These are phyloP conservation scores for Hemerocallis citrina DNA, from an alignment of 106 monocot genomes.

Conservation along the genomic window DNA sequence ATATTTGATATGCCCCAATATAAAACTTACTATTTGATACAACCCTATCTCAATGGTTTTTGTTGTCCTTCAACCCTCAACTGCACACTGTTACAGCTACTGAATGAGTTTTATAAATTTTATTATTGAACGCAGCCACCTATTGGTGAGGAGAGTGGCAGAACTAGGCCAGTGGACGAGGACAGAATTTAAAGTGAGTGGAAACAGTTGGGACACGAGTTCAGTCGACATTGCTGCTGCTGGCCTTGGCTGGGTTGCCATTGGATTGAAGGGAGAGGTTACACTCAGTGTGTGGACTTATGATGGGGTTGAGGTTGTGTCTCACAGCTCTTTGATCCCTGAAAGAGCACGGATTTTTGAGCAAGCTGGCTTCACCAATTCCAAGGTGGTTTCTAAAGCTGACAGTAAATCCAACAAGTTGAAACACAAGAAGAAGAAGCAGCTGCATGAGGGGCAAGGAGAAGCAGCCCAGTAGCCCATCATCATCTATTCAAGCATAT, in stretches of 20 bases:
- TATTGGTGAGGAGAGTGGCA: constrained; percentile 47
- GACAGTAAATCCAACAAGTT: constrained; percentile 48
- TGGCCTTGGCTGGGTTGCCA: constrained; percentile 89
- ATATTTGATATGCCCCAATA: too few species aligned
- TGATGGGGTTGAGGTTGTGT: constrained; percentile 68
- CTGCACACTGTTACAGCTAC: too few species aligned
- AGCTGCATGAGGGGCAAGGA: constrained; percentile 11
- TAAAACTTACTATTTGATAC: too few species aligned
- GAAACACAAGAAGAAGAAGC: constrained; percentile 19
- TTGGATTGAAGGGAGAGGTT: constrained; percentile 83
- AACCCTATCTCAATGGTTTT: too few species aligned
- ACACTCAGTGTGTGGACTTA: constrained; percentile 83
- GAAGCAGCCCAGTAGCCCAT: not conserved
- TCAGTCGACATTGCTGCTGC: constrained; percentile 72
- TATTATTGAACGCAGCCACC: constrained; percentile 64
- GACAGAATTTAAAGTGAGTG: constrained; percentile 52
- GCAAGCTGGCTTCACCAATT: constrained; percentile 78
- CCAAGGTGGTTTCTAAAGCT: constrained; percentile 71
- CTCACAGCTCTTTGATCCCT: constrained; percentile 42
- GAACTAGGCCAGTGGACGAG: constrained; percentile 91
- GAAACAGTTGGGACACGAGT: constrained; percentile 72
- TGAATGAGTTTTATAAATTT: not conserved
- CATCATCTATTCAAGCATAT: not conserved
- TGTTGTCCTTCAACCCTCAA: too few species aligned
- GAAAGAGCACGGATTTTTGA: constrained; percentile 68